Percentiles rank a stretch among this genome's conserved stretches.
Evolutionary conservation across 305 asterid species (phyloP).

Genomic region (Withania somnifera): DNA sequence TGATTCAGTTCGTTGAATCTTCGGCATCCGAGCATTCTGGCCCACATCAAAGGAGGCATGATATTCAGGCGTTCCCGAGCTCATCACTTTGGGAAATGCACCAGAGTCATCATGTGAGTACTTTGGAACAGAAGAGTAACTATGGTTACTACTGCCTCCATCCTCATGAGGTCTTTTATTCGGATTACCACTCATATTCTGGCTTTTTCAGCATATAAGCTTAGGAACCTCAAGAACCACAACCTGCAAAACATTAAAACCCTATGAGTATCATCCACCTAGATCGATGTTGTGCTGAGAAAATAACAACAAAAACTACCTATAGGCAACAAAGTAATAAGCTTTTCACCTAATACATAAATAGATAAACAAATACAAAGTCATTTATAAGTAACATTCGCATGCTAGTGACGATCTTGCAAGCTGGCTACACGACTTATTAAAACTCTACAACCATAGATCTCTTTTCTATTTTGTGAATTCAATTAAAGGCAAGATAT

Average conservation of each 20-base stretch:
- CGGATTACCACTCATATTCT: conserved; percentile 62
- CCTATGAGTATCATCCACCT: neutral
- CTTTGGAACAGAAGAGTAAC: conserved; percentile 50
- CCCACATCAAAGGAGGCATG: conserved; percentile 59
- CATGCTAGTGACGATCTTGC: neutral
- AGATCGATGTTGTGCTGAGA: neutral
- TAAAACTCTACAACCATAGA: neutral
- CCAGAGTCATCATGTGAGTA: conserved; percentile 57
- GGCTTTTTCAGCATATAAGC: conserved; percentile 2
- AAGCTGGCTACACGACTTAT: neutral
- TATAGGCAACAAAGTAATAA: neutral
- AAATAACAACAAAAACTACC: neutral
- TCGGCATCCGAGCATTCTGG: conserved; percentile 57
- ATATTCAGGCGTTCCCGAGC: conserved; percentile 43
- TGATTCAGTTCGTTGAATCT: conserved; percentile 55
- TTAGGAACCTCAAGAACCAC: neutral
- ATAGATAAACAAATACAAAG: neutral
- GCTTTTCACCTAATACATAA: neutral
- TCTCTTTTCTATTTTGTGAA: neutral
- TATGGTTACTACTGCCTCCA: conserved; percentile 30
- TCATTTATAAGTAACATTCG: neutral
- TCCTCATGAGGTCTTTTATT: conserved; percentile 72
- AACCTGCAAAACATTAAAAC: conserved; percentile 5
- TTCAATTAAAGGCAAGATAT: neutral
- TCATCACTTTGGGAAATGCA: conserved; percentile 40